Base-by-base conservation (phyloP, 179 eudicot genomes). In the Beta macrorhiza region DNA sequence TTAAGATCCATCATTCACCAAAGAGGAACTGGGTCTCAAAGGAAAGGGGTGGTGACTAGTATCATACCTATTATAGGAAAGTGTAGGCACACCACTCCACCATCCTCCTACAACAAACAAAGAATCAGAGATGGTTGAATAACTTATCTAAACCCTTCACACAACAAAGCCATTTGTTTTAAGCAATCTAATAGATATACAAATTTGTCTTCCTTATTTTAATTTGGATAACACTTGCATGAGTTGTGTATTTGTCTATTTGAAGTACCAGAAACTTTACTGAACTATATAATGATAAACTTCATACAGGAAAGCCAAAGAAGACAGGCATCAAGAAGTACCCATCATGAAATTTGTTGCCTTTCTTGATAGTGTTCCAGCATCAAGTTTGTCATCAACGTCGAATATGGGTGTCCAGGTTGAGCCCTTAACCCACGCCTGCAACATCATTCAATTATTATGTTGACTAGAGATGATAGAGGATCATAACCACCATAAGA, bases 361-460 rank as follows among this genome's bases (percentile, higher is more conserved):
- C 88, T 90, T 92, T 85, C 83, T 89, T 59, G 99, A 91, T 69
- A 93, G 82, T 70, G 86, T 53, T 64, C 97, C 97, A 68, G 81
- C 72, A 82, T 93, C 97, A 72, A 91, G 53, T 64, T 74, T 71
- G 63, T 70, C 85, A 74, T 95, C 97, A 81, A 82, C 91, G 62
- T 95, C 96, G 82, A 95, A 95, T 62, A 95, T 90, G 2, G 99
- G 98, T 84, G 93, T 88, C 98, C 97, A 92, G 45, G 88, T 85
- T 69, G 99, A 93, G 37, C 93, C 96, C 88, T 93, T 93, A 74
- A 92, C 98, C 95, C 99, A 89, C 86, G 99, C 98, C 99, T 95
- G 65, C 81, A 84, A 80, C 22, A 85, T 76, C 71, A 73, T 44
- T 22, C 10, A 4, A 47, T 76, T 42, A 47, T 22, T 15, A 19